Conservation (phyloP, 2,329 filamentous ascomycete species). For the Pseudogymnoascus pannorum region DNA sequence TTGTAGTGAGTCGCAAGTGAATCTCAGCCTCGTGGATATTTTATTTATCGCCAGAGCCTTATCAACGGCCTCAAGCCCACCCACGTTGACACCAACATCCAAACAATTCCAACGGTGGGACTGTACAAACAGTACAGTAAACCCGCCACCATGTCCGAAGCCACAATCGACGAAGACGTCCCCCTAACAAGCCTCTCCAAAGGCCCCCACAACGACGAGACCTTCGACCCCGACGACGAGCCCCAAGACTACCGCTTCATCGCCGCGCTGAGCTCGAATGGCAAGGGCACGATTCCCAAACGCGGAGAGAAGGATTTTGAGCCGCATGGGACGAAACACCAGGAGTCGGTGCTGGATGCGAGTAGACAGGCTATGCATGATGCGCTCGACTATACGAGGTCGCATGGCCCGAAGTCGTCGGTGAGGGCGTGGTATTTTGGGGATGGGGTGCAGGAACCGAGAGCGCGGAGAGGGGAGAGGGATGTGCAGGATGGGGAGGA, state of each 20-base stretch:
- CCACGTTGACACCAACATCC: neutral
- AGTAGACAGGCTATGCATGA: constrained; percentile 85
- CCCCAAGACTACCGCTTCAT: constrained; percentile 81
- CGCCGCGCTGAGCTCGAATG: constrained; percentile 42
- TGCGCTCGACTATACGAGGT: constrained; percentile 68
- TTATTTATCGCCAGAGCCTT: neutral
- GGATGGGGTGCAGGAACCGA: constrained; percentile 32
- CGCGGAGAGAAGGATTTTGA: constrained; percentile 98
- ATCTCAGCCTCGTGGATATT: constrained; percentile 5
- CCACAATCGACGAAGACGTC: constrained; percentile 26
- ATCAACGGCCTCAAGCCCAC: neutral
- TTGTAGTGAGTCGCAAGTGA: neutral
- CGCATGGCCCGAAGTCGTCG: constrained; percentile 61
- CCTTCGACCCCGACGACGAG: constrained; percentile 67
- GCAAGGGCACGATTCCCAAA: constrained; percentile 62
- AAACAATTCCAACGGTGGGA: neutral
- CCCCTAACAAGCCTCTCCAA: constrained; percentile 20
- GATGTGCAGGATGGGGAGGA: constrained; percentile 3
- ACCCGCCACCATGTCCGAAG: constrained; percentile 1
- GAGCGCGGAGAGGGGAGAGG: constrained; percentile 12
- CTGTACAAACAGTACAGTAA: neutral
- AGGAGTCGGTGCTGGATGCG: constrained; percentile 69
- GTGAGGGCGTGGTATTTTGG: constrained; percentile 69
- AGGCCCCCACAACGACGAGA: constrained; percentile 28
- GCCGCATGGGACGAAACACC: constrained; percentile 76